These are phyloP conservation scores for Stephania yunnanensis DNA, from an alignment of 164 flowering plant species.

Conservation along the genomic window DNA sequence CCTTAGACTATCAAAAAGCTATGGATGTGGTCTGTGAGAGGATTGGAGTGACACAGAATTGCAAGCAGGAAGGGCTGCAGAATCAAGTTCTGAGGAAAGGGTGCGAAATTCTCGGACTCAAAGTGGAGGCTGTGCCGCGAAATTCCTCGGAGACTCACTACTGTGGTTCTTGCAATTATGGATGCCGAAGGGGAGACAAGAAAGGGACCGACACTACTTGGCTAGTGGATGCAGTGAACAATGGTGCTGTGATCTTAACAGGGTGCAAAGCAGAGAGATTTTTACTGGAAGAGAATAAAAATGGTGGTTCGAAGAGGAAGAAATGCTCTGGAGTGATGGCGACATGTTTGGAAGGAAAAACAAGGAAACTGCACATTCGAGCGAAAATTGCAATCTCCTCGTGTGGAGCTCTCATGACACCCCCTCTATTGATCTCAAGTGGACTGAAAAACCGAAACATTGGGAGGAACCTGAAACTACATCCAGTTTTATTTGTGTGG, in stretches of 20 bases:
- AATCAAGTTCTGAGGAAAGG: constrained; percentile 60
- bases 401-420: constrained; percentile 68
- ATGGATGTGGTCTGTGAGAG: constrained; percentile 61
- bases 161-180: constrained; percentile 65
- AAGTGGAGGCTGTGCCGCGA: constrained; percentile 45
- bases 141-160: constrained; percentile 55
- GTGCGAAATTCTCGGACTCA: constrained; percentile 54
- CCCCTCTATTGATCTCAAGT: constrained; percentile 63
- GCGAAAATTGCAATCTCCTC: constrained; percentile 69
- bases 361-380: constrained; percentile 40
- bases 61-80: constrained; percentile 54
- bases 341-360: constrained; percentile 20
- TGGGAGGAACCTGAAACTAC: constrained; percentile 42
- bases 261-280: constrained; percentile 66
- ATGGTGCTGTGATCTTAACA: constrained; percentile 64
- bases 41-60: constrained; percentile 50
- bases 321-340: constrained; percentile 62
- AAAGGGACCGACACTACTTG: constrained; percentile 63
- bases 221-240: constrained; percentile 67
- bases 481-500: constrained; percentile 40
- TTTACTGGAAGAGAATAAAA: constrained; percentile 33
- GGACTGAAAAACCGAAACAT: constrained; percentile 44
- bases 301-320: constrained; percentile 20
- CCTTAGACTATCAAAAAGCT: constrained; percentile 38
- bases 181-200: constrained; percentile 59